phyloP scores from a whole-genome alignment of 2,329 filamentous ascomycete species.

The Mycosphaerella arachidis region DNA sequence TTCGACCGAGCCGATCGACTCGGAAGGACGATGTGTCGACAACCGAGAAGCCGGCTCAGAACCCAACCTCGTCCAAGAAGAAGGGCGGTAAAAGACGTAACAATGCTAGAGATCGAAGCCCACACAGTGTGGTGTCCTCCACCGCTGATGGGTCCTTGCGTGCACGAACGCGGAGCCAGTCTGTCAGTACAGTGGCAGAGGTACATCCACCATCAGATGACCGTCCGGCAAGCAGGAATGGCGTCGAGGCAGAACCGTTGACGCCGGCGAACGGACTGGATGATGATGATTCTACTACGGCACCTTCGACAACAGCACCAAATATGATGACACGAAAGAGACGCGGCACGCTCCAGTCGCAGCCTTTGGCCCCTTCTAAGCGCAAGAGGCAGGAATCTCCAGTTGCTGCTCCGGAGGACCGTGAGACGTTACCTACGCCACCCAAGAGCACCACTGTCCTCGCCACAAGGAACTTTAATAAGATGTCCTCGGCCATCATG shows the following conservation, averaged over 20 bases:
- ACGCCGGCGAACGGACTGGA: conserved; percentile 42
- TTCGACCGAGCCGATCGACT: conserved; percentile 8
- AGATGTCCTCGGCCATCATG: conserved; percentile 46
- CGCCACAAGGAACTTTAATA: conserved; percentile 47
- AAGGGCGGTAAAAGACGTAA: conserved; percentile 11
- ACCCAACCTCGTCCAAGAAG: conserved; percentile 12
- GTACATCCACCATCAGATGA: conserved; percentile 37
- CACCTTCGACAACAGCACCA: conserved; percentile 23
- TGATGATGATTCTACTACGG: conserved; percentile 30
- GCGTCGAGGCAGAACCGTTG: conserved; percentile 46
- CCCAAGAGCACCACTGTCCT: conserved; percentile 35
- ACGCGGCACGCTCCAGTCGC: conserved; percentile 32
- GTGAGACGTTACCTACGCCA: conserved; percentile 15
- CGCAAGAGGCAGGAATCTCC: conserved; percentile 39
- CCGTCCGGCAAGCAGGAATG: conserved; percentile 36
- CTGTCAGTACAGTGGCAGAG: conserved; percentile 44
- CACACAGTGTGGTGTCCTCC: conserved; percentile 44
- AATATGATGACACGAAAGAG: conserved; percentile 30
- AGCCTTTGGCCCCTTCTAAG: conserved; percentile 32
- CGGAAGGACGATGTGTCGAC: conserved; percentile 13
- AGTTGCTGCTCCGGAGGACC: conserved; percentile 14
- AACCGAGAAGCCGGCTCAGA: conserved; percentile 13
- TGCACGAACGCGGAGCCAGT: conserved; percentile 46
- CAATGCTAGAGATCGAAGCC: conserved; percentile 23
- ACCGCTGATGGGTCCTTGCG: conserved; percentile 42